Percentiles rank a stretch among this genome's conserved stretches.
Conservation (phyloP, 257 asterid species). For the Gentiana straminea region DNA sequence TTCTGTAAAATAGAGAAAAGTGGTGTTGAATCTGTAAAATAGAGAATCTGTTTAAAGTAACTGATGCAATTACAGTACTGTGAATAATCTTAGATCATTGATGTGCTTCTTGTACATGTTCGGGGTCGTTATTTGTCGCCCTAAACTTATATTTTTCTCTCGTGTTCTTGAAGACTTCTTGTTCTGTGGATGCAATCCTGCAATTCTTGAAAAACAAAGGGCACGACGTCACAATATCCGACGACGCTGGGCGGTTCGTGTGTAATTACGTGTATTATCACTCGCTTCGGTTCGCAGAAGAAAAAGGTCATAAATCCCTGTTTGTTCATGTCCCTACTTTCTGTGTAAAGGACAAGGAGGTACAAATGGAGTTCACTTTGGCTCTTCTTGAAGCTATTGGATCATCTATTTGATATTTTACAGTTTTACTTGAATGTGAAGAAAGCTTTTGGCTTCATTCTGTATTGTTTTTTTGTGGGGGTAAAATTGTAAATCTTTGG, state of each 20-base stretch:
- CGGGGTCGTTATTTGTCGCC: too few relatives aligned
- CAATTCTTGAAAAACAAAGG: slow-evolving; percentile 31
- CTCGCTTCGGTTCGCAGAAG: slow-evolving; percentile 39
- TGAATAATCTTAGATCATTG: too few relatives aligned
- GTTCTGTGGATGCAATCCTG: slow-evolving; percentile 31
- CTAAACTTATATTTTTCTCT: neutral
- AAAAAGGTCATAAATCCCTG: slow-evolving; percentile 37
- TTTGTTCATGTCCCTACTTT: slow-evolving; percentile 54
- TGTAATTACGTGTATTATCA: slow-evolving; percentile 58
- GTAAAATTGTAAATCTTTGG: too few relatives aligned
- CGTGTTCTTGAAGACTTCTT: slow-evolving; percentile 30
- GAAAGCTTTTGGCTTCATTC: too few relatives aligned
- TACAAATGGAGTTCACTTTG: slow-evolving; percentile 33
- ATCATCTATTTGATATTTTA: slow-evolving; percentile 21
- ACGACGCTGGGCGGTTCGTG: slow-evolving; percentile 53
- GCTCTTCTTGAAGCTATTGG: slow-evolving; percentile 45
- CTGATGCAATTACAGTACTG: too few relatives aligned
- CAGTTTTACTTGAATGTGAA: neutral
- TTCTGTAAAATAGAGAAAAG: too few relatives aligned
- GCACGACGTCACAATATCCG: slow-evolving; percentile 24
- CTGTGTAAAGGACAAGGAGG: slow-evolving; percentile 20
- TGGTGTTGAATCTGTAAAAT: too few relatives aligned
- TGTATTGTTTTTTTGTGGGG: too few relatives aligned
- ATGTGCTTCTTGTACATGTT: too few relatives aligned
- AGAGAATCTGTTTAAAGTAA: too few relatives aligned